Conservation (phyloP, 768 basidiomycete genomes). For the Lentinula detonsa region DNA sequence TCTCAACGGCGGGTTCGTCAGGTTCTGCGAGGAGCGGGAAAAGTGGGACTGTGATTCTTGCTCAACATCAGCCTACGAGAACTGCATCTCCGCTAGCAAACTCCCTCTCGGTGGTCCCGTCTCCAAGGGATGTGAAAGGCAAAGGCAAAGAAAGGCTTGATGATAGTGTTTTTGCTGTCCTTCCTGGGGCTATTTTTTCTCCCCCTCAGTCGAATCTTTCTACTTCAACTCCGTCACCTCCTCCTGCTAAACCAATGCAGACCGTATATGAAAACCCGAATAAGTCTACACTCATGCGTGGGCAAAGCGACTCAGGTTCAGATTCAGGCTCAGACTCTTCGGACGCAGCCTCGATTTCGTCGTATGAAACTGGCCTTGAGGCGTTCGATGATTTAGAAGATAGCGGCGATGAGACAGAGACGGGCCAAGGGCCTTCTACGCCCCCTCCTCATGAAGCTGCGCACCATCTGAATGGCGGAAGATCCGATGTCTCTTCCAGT, state of each 20-base stretch:
- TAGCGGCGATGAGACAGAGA: conserved; percentile 4
- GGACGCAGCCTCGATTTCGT: conserved; percentile 47
- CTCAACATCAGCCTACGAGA: not conserved
- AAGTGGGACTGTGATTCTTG: not conserved
- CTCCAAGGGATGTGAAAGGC: not conserved
- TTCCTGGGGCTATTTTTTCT: not conserved
- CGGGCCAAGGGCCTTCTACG: conserved; percentile 3
- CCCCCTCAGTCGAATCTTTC: not conserved
- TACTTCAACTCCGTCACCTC: not conserved
- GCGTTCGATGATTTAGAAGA: conserved; percentile 27
- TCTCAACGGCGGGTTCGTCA: not conserved
- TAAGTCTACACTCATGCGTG: not conserved
- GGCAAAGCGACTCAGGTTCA: conserved; percentile 6
- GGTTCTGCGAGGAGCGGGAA: not conserved
- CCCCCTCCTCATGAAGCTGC: conserved; percentile 11
- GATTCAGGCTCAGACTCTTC: conserved; percentile 9
- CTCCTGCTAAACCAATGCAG: not conserved
- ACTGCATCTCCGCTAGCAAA: not conserved
- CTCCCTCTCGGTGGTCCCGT: not conserved
- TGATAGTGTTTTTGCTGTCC: not conserved
- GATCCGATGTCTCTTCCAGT: conserved; percentile 9
- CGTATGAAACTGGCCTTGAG: conserved; percentile 65
- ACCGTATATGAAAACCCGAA: not conserved
- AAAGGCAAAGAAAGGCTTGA: not conserved
- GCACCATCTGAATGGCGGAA: not conserved